Conservation (phyloP, 192 early-diverging fungal species). For the Coemansia sp. region DNA sequence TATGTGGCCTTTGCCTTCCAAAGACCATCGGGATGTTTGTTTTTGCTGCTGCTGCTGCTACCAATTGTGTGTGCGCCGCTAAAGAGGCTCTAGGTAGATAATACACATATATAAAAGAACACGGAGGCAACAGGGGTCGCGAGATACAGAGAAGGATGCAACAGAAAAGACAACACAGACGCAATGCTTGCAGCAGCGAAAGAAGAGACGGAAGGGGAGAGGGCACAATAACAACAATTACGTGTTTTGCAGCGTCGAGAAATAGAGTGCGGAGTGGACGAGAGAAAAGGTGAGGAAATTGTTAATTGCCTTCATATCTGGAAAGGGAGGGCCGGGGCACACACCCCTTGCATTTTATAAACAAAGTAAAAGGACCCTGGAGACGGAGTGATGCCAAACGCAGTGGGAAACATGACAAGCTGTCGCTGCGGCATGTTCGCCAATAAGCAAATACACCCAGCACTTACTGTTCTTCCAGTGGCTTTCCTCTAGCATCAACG, state of each 20-base stretch:
- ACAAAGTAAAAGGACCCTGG: not conserved
- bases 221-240: not conserved
- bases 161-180: not conserved
- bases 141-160: not conserved
- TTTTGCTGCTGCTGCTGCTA: not conserved
- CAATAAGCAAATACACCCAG: no score
- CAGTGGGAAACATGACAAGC: not conserved
- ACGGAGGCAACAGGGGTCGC: not conserved
- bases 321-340: no score
- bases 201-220: not conserved
- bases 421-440: not conserved
- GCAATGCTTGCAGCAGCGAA: not conserved
- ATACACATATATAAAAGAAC: no score
- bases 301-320: no score
- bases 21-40: constrained; percentile 29
- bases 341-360: constrained; percentile 7
- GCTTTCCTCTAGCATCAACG: no score
- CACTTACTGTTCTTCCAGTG: no score
- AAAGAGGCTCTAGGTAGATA: no score
- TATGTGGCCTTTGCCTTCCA: constrained; percentile 28
- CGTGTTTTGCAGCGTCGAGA: not conserved
- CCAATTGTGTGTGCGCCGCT: no score
- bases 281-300: not conserved
- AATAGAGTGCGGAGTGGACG: not conserved
- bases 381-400: not conserved